phyloP scores from a whole-genome alignment of 345 rosid species.

The Orychophragmus violaceus region DNA sequence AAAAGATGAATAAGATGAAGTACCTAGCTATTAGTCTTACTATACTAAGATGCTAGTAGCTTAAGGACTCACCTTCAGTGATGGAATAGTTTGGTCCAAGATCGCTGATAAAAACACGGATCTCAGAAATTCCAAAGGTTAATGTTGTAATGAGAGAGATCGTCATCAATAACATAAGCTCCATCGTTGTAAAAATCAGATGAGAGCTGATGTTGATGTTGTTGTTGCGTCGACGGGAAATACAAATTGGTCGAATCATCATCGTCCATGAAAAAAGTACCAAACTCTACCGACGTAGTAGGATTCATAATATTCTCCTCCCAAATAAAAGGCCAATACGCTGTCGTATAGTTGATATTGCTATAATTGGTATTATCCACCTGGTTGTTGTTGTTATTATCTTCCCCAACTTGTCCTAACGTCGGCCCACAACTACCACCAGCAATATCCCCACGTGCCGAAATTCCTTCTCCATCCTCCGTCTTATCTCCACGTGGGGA shows the following conservation, averaged over 20 bases:
- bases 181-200: slow-evolving; percentile 34
- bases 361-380: not conserved
- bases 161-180: slow-evolving; percentile 23
- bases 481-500: slow-evolving; percentile 11
- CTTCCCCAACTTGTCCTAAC: slow-evolving; percentile 25
- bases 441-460: slow-evolving; percentile 20
- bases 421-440: slow-evolving; percentile 26
- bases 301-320: slow-evolving; percentile 24
- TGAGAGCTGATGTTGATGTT: slow-evolving; percentile 10
- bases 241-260: not conserved
- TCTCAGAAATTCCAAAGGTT: slow-evolving; percentile 35
- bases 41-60: not conserved
- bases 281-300: slow-evolving; percentile 7
- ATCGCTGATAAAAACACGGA: slow-evolving; percentile 11
- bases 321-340: slow-evolving; percentile 22
- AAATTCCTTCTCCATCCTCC: not conserved
- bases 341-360: not conserved
- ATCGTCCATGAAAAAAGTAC: slow-evolving; percentile 9
- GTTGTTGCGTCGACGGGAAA: slow-evolving; percentile 12
- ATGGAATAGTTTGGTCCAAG: slow-evolving; percentile 14
- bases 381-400: not conserved
- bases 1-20: not conserved
- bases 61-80: not conserved
- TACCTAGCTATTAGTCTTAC: not conserved
- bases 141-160: slow-evolving; percentile 20